phyloP scores from a whole-genome alignment of 1,284 basidiomycete genomes.

The Heliocybe sulcata region DNA sequence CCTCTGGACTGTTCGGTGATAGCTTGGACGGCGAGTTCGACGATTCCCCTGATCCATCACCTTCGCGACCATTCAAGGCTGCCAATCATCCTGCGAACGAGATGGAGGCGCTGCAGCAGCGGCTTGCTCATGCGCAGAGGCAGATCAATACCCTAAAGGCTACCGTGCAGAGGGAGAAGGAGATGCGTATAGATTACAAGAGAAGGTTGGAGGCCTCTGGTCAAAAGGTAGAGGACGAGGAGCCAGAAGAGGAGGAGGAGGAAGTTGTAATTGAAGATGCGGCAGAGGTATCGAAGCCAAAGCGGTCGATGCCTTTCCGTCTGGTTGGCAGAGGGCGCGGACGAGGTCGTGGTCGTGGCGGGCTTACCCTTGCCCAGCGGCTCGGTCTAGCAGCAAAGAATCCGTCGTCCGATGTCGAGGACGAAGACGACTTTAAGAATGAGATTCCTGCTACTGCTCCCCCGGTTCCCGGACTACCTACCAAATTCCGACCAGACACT shows the following conservation, averaged over 20 bases:
- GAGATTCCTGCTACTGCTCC: slow-evolving; percentile 25
- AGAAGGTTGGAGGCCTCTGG: slow-evolving; percentile 24
- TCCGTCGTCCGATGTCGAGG: slow-evolving; percentile 44
- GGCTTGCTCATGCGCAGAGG: slow-evolving; percentile 75
- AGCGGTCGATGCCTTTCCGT: slow-evolving; percentile 30
- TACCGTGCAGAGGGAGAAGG: slow-evolving; percentile 74
- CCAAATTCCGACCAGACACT: slow-evolving; percentile 24
- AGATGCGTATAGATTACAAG: slow-evolving; percentile 59
- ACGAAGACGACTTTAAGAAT: slow-evolving; percentile 29
- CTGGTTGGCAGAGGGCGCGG: slow-evolving; percentile 24
- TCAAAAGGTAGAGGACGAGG: slow-evolving; percentile 26
- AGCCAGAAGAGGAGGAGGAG: slow-evolving; percentile 33
- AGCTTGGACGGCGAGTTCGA: slow-evolving; percentile 39
- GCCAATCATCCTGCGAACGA: slow-evolving; percentile 73
- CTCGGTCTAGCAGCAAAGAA: slow-evolving; percentile 50
- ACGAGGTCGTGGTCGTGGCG: slow-evolving; percentile 38
- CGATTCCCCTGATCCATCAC: slow-evolving; percentile 61
- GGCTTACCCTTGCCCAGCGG: slow-evolving; percentile 53
- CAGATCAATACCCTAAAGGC: slow-evolving; percentile 77
- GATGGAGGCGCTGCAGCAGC: slow-evolving; percentile 71
- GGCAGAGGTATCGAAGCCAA: slow-evolving; percentile 13
- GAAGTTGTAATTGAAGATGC: slow-evolving; percentile 23
- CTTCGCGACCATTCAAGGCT: slow-evolving; percentile 50
- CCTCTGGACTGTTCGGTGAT: slow-evolving; percentile 44
- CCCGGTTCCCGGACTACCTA: slow-evolving; percentile 42